phyloP scores from a whole-genome alignment of 2,329 filamentous ascomycete species.

The Botrytis pseudocinerea region DNA sequence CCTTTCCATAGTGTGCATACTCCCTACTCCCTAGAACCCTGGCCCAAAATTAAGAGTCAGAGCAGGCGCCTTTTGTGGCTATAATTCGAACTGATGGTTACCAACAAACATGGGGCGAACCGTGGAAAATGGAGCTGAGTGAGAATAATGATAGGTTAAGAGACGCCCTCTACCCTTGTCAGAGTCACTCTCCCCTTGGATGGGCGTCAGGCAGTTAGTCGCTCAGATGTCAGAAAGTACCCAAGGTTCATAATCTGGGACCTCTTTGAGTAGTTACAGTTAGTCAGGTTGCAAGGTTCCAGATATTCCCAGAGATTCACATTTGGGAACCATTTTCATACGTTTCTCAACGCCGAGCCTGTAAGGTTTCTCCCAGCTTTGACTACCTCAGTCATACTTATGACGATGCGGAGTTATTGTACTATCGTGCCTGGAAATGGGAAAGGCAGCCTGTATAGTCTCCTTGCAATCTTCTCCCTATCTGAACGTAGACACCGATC shows the following conservation, averaged over 20 bases:
- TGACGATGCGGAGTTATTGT: constrained; percentile 16
- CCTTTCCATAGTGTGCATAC: constrained; percentile 4
- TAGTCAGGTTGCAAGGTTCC: constrained; percentile 17
- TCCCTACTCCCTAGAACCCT: neutral
- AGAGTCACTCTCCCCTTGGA: neutral
- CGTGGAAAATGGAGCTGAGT: constrained; percentile 11
- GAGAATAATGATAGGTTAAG: constrained; percentile 16
- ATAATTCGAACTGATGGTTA: constrained; percentile 11
- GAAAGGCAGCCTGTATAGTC: constrained; percentile 1
- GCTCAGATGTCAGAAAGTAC: neutral
- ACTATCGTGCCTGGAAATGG: neutral
- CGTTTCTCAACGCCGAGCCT: constrained; percentile 1
- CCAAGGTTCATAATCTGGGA: constrained; percentile 1
- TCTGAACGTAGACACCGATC: constrained; percentile 21
- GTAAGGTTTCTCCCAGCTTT: constrained; percentile 19
- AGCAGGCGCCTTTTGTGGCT: constrained; percentile 19
- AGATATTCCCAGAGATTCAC: constrained; percentile 9
- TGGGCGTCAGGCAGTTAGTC: neutral
- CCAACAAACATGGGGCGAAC: constrained; percentile 14
- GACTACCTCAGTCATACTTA: constrained; percentile 21
- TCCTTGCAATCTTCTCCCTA: constrained; percentile 8
- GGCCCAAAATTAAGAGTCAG: neutral
- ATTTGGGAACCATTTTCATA: constrained; percentile 13
- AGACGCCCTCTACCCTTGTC: neutral
- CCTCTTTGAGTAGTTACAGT: constrained; percentile 1